Evolutionary conservation across 352 stramenopile genomes (phyloP).

Genomic region (Halophytophthora polymorphica): DNA sequence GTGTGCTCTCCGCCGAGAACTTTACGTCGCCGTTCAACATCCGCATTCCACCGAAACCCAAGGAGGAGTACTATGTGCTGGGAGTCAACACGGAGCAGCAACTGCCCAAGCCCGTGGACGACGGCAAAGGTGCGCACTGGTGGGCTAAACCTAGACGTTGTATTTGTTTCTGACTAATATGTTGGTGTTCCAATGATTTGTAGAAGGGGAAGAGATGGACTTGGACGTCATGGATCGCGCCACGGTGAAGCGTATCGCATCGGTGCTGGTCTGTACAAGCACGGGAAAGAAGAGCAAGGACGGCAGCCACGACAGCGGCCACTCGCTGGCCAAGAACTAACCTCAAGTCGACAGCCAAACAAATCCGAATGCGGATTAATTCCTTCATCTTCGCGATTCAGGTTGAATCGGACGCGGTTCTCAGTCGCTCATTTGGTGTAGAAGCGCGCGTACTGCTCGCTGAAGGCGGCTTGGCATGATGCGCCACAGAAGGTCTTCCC

Average conservation of each 20-base stretch:
- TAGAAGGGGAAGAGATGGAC: constrained; percentile 54
- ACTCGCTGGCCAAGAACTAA: not conserved
- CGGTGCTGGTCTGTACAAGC: constrained; percentile 58
- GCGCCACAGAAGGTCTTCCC: constrained; percentile 52
- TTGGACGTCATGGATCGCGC: constrained; percentile 77
- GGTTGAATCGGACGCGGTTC: not conserved
- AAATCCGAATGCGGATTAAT: too few species aligned
- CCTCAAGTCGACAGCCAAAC: too few species aligned
- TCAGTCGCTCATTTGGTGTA: constrained; percentile 23
- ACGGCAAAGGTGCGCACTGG: constrained; percentile 23
- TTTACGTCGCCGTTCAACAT: constrained; percentile 81
- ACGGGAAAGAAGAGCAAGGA: constrained; percentile 53
- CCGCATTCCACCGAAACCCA: constrained; percentile 56
- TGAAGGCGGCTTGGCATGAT: constrained; percentile 38
- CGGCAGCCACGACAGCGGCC: not conserved
- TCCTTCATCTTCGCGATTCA: too few species aligned
- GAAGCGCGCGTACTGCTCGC: constrained; percentile 54
- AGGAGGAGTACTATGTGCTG: constrained; percentile 57
- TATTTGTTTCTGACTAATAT: not conserved
- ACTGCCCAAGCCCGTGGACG: constrained; percentile 25
- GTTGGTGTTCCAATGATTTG: not conserved
- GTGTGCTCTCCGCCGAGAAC: constrained; percentile 37
- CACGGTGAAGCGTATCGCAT: constrained; percentile 78
- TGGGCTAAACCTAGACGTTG: too few species aligned
- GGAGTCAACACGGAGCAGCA: constrained; percentile 28